These are phyloP conservation scores for Hymenoscyphus fructigenus DNA, from an alignment of 2,329 filamentous ascomycete species.

Conservation along the genomic window DNA sequence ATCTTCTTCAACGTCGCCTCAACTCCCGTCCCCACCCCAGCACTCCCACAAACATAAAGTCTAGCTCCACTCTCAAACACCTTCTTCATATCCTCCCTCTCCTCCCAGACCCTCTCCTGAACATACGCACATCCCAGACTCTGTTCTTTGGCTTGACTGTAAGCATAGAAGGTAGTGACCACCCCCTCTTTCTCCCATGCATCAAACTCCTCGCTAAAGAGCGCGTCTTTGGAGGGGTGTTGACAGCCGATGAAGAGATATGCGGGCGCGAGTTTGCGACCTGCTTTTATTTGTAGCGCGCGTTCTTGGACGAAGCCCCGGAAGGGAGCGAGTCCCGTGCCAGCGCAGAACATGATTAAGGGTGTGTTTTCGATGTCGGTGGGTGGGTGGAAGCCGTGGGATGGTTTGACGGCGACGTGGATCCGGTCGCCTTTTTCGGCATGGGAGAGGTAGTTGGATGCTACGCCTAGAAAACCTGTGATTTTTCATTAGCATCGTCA, in stretches of 20 bases:
- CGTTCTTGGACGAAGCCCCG: constrained; percentile 50
- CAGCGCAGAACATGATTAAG: constrained; percentile 36
- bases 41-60: constrained; percentile 33
- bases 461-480: constrained; percentile 49
- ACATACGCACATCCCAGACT: constrained; percentile 29
- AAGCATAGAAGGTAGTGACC: constrained; percentile 30
- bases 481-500: background rate
- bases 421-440: constrained; percentile 40
- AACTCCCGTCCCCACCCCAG: constrained; percentile 44
- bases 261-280: constrained; percentile 29
- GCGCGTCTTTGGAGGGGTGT: constrained; percentile 26
- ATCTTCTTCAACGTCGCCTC: constrained; percentile 44
- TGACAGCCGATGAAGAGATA: constrained; percentile 33
- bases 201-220: constrained; percentile 27
- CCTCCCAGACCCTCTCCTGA: constrained; percentile 32
- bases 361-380: constrained; percentile 33
- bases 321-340: constrained; percentile 48
- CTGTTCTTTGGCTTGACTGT: constrained; percentile 21
- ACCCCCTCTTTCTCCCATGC: constrained; percentile 29
- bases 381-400: constrained; percentile 36
- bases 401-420: constrained; percentile 42
- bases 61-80: constrained; percentile 29
- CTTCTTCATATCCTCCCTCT: constrained; percentile 26
- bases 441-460: constrained; percentile 48
- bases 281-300: constrained; percentile 43